Evolutionary conservation across 1,284 basidiomycete genomes (phyloP), one percentile per base, ranked within the genome.

Genomic region (Hemileia vastatrix): DNA sequence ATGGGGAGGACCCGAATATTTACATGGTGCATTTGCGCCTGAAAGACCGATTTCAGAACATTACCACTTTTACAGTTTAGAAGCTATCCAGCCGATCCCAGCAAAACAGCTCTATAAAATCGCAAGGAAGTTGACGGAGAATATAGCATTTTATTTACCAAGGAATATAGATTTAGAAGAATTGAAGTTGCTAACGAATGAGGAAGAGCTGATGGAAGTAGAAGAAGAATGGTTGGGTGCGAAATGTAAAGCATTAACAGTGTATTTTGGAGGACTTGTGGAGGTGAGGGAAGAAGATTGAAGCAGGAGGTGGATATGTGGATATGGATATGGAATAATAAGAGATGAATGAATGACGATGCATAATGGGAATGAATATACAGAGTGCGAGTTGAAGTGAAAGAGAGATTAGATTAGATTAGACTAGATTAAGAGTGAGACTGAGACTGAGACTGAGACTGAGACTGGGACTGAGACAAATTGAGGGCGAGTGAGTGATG

Each of bases 141-240:
- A 93, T 71, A 80, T 95, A 59, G 92, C 91, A 1, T 91, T 87
- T 72, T 99, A 85, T 72, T 81, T 98, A 2, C 95, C 95, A 0
- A 81, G 90, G 19, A 97, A 96, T 74, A 81, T 84, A 0, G 80
- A 81, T 58, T 73, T 97, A 3, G 76, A 83, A 1, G 88, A 97
- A 71, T 79, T 97, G 33, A 82, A 85, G 0, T 75, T 72, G 0
- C 77, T 95, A 21, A 75, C 77, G 31, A 27, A 40, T 33, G 69
- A 71, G 15, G 70, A 72, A 24, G 59, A 56, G 4, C 52, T 51
- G 70, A 80, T 91, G 1, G 89, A 91, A 71, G 80, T 92, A 8
- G 89, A 93, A 72, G 89, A 92, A 72, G 86, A 88, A 72, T 91
- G 88, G 87, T 89, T 88, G 85, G 84, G 86, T 1, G 78, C 77